Conservation (phyloP, 116 monocot genomes). For the Zostera marina region DNA sequence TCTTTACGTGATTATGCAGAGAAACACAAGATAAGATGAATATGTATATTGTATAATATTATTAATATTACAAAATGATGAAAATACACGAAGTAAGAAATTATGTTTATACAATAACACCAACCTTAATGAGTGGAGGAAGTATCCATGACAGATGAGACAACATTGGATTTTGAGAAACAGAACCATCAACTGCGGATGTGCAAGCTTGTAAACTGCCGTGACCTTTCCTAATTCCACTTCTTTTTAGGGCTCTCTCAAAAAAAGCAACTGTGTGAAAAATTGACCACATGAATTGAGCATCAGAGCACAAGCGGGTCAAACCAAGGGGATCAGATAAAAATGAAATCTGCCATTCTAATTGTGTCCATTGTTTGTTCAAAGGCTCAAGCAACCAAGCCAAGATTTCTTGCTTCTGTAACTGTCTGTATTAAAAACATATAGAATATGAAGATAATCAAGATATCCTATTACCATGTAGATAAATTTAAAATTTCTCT, state of each 20-base stretch:
- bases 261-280: conserved; percentile 87
- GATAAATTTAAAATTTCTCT: background rate
- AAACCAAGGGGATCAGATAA: conserved; percentile 73
- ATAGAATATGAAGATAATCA: background rate
- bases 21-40: no score
- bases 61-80: no score
- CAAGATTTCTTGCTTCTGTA: conserved; percentile 86
- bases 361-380: conserved; percentile 71
- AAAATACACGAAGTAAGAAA: background rate
- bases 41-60: background rate
- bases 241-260: conserved; percentile 91
- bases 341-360: conserved; percentile 86
- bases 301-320: conserved; percentile 39
- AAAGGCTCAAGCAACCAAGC: conserved; percentile 90
- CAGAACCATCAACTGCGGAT: conserved; percentile 15
- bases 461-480: no score
- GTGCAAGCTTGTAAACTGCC: conserved; percentile 17
- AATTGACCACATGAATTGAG: conserved; percentile 87
- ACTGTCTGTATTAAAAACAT: conserved; percentile 33
- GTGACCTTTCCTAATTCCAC: conserved; percentile 57
- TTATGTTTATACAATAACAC: conserved; percentile 1
- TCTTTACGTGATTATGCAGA: no score
- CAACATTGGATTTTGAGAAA: conserved; percentile 56
- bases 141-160: conserved; percentile 92
- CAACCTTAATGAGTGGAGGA: conserved; percentile 87